Evolutionary conservation across 1,139 yeast genomes (phyloP), one percentile per base, ranked within the genome.

Genomic region (Lodderomyces orthopsilosis): DNA sequence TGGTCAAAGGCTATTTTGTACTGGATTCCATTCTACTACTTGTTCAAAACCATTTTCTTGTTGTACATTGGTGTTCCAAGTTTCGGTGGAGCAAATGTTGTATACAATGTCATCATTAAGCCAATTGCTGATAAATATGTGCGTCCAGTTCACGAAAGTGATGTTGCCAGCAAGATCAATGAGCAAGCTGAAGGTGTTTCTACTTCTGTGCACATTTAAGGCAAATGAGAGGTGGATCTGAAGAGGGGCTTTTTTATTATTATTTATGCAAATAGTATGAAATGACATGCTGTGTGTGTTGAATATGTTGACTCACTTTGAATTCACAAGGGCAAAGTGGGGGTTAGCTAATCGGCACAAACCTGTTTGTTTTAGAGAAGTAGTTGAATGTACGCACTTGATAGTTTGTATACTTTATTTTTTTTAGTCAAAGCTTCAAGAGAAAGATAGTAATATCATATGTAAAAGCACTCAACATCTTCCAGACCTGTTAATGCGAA

Each of bases 21-120:
- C 76, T 87, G 96, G 95, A 68, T 93, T 55, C 98, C 99, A 58
- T 90, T 93, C 65, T 93, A 93, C 79, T 93, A 91, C 81, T 79
- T 93, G 60, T 78, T 93, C 76, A 93, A 93, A 80, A 88, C 97
- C 46, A 55, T 88, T 44, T 83, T 88, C 68, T 83, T 93, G 70
- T 74, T 91, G 51, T 94, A 88, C 75, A 81, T 91, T 61, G 91
- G 95, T 45, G 75, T 90, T 45, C 98, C 98, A 51, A 77, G 81
- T 54, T 83, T 85, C 60, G 85, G 89, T 49, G 98, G 98, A 59
- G 94, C 98, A 46, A 71, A 72, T 46, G 51, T 81, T 46, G 78
- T 94, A 46, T 93, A 88, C 76, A 58, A 62, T 45, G 63, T 69
- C 45, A 58, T 85, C 32, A 73, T 93, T 60, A 78, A 79, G 60